Conservation (phyloP, 2,329 filamentous ascomycete species). For the Incumbomyces delicatus region DNA sequence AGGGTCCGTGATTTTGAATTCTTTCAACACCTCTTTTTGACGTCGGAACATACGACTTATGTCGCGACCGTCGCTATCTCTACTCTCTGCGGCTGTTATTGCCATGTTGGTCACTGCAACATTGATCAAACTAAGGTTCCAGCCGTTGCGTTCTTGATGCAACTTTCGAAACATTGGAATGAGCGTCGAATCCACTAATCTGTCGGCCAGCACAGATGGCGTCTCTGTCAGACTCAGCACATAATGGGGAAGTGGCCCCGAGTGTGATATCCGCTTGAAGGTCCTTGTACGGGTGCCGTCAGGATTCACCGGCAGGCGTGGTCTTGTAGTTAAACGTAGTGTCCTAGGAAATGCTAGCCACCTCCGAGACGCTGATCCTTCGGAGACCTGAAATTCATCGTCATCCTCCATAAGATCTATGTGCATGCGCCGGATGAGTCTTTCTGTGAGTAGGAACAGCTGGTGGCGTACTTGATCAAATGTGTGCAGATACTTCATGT, state of each 20-base stretch:
- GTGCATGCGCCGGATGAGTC: conserved; percentile 68
- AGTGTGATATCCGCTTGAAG: conserved; percentile 66
- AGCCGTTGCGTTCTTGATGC: conserved; percentile 58
- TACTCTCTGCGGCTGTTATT: conserved; percentile 42
- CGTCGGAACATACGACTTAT: conserved; percentile 73
- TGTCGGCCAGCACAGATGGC: conserved; percentile 53
- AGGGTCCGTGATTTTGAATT: conserved; percentile 45
- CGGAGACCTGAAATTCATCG: conserved; percentile 18
- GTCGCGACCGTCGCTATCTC: conserved; percentile 56
- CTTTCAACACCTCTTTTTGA: conserved; percentile 59
- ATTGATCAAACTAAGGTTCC: conserved; percentile 78
- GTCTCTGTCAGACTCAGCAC: conserved; percentile 55
- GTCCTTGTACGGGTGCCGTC: conserved; percentile 48
- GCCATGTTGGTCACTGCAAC: conserved; percentile 81
- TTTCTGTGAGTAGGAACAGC: conserved; percentile 56
- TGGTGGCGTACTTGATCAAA: conserved; percentile 56
- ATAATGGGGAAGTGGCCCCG: conserved; percentile 61
- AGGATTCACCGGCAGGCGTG: conserved; percentile 43
- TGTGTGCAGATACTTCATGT: conserved; percentile 55
- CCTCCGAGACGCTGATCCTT: conserved; percentile 13
- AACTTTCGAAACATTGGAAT: conserved; percentile 65
- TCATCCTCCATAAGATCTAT: conserved; percentile 56
- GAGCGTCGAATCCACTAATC: conserved; percentile 59
- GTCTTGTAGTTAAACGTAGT: conserved; percentile 68
- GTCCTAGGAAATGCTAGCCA: conserved; percentile 80